These are phyloP conservation scores for Boletus tomentosulus DNA, from an alignment of 768 basidiomycete genomes.

Conservation along the genomic window DNA sequence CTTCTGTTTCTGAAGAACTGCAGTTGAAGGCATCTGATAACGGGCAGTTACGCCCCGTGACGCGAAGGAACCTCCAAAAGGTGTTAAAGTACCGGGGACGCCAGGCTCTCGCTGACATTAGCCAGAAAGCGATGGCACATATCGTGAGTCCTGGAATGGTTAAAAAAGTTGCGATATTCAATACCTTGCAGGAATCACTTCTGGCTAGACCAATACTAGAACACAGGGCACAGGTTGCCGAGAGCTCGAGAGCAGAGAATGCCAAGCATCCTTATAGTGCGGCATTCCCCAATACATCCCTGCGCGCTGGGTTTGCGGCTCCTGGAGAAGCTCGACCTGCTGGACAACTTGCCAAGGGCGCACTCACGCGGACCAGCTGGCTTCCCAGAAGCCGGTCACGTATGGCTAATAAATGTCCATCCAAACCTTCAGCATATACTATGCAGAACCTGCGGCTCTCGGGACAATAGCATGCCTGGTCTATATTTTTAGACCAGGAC, in stretches of 20 bases:
- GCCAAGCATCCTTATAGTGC: constrained; percentile 19
- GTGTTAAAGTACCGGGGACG: constrained; percentile 55
- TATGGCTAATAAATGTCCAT: constrained; percentile 2
- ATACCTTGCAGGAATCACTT: constrained; percentile 51
- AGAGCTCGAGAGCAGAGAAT: constrained; percentile 30
- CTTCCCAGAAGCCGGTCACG: constrained; percentile 20
- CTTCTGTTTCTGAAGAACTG: constrained; percentile 49
- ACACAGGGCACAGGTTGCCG: constrained; percentile 39
- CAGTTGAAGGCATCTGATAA: constrained; percentile 34
- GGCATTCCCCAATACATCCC: constrained; percentile 21
- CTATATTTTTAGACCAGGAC: not conserved
- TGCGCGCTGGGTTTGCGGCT: constrained; percentile 51
- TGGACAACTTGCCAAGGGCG: constrained; percentile 52
- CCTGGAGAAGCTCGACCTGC: constrained; percentile 57
- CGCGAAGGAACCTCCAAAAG: constrained; percentile 75
- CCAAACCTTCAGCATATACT: constrained; percentile 18
- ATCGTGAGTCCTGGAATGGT: constrained; percentile 47
- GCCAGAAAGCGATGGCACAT: constrained; percentile 56
- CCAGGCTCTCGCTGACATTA: constrained; percentile 45
- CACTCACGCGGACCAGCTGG: constrained; percentile 35
- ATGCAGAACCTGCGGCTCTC: constrained; percentile 20
- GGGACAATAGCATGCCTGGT: constrained; percentile 2
- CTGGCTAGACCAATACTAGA: constrained; percentile 59
- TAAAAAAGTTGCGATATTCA: constrained; percentile 3
- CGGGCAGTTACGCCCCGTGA: constrained; percentile 54